phyloP scores from a whole-genome alignment of 2,329 filamentous ascomycete species.

The Epichloe amarillans region DNA sequence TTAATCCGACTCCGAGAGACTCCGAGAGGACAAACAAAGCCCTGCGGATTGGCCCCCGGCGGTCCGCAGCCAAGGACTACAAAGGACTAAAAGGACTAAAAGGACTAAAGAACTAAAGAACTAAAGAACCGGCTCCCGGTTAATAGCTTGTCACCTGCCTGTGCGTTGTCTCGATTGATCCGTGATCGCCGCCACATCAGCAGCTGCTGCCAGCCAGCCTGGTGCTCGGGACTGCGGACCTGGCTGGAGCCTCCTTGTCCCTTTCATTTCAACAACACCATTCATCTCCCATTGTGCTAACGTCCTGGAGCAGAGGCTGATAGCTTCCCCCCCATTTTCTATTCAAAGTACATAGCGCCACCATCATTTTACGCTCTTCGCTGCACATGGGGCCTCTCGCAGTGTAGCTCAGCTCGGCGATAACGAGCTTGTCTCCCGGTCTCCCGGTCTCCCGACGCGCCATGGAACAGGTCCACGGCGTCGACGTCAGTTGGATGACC shows the following conservation, averaged over 20 bases:
- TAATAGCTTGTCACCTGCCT: no score
- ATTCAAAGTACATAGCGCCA: not conserved
- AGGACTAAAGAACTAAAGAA: no score
- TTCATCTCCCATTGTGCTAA: not conserved
- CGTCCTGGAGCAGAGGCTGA: not conserved
- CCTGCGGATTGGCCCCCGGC: no score
- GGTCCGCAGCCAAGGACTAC: no score
- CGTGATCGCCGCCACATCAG: not conserved
- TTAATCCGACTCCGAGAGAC: no score
- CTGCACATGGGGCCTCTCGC: not conserved
- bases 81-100: no score
- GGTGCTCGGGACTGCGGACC: not conserved
- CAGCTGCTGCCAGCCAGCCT: not conserved
- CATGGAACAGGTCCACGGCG: constrained; percentile 71
- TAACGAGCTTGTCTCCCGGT: not conserved
- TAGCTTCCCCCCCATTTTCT: not conserved
- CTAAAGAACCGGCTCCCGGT: no score
- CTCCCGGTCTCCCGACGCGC: constrained; percentile 16
- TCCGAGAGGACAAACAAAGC: no score
- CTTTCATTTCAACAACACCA: not conserved
- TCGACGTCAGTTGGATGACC: constrained; percentile 83
- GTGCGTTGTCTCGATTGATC: not conserved
- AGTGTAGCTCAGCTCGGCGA: not conserved
- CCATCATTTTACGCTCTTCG: not conserved
- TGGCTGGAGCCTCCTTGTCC: not conserved